Conservation (phyloP, 2,329 filamentous ascomycete species). For the Ceratocystis diversiconidia region DNA sequence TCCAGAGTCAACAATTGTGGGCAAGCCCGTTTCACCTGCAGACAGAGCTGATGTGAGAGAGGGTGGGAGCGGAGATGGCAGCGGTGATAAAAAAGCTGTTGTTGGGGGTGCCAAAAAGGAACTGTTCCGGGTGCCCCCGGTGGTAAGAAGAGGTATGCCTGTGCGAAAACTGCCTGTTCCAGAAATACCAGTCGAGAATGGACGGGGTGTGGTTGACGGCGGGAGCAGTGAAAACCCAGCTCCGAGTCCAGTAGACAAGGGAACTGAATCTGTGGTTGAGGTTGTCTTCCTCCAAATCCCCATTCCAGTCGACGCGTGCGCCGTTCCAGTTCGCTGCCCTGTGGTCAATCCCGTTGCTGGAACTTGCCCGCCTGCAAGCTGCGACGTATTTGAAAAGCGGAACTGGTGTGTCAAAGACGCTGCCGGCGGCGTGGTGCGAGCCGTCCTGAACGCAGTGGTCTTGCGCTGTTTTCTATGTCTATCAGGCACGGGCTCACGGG, state of each 20-base stretch:
- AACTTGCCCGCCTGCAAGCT: background rate
- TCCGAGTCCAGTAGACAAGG: background rate
- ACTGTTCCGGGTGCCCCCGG: background rate
- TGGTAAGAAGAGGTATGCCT: background rate
- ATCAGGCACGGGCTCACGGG: background rate
- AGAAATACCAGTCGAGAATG: background rate
- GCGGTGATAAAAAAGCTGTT: background rate
- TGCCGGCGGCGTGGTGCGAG: background rate
- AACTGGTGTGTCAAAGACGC: background rate
- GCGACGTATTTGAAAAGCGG: background rate
- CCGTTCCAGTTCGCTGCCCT: background rate
- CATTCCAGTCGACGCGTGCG: background rate
- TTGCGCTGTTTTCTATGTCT: background rate
- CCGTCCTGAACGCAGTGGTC: background rate
- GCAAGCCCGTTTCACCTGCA: background rate
- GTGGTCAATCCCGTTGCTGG: background rate
- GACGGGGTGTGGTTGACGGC: background rate
- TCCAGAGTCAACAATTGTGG: slow-evolving; percentile 15
- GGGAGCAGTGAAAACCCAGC: slow-evolving; percentile 1
- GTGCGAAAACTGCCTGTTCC: background rate
- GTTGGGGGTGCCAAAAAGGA: background rate
- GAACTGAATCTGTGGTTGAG: background rate
- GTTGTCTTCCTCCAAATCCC: background rate
- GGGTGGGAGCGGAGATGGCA: background rate
- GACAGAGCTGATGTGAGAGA: background rate